Conservation (phyloP, 768 basidiomycete genomes). For the Tricholoma sp. region DNA sequence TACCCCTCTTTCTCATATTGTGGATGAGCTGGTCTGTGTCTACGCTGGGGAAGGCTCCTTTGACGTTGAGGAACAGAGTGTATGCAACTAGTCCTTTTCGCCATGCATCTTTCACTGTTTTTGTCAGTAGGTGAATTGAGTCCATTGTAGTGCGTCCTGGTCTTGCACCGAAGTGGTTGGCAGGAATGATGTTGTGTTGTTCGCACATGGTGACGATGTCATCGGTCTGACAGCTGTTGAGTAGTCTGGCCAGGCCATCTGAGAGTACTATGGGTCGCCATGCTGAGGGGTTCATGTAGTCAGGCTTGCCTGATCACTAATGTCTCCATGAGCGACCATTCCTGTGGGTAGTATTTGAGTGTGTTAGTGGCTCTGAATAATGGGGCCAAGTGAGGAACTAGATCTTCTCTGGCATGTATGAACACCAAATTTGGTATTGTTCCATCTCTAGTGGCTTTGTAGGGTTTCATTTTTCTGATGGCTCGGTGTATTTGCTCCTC, state of each 20-base stretch:
- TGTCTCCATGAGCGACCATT: neutral
- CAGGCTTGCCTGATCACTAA: neutral
- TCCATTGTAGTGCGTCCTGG: slow-evolving; percentile 27
- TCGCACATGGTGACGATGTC: neutral
- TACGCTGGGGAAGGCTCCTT: slow-evolving; percentile 8
- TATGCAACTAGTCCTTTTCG: slow-evolving; percentile 15
- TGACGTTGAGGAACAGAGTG: slow-evolving; percentile 23
- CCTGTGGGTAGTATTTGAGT: neutral
- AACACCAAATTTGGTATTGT: neutral
- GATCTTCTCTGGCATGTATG: neutral
- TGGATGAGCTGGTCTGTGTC: neutral
- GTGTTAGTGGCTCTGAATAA: neutral
- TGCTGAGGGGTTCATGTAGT: neutral
- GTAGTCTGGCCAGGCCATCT: neutral
- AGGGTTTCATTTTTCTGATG: neutral
- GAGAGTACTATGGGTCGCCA: neutral
- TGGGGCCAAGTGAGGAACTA: neutral
- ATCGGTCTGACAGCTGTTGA: neutral
- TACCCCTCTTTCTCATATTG: neutral
- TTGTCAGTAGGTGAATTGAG: slow-evolving; percentile 23
- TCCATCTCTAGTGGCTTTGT: neutral
- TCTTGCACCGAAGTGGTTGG: slow-evolving; percentile 24
- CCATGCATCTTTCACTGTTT: slow-evolving; percentile 33
- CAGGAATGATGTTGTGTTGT: neutral
- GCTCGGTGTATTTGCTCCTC: neutral